Evolutionary conservation across 352 stramenopile genomes (phyloP), one percentile per base, ranked within the genome.

Genomic region (Phytopythium helicoides): DNA sequence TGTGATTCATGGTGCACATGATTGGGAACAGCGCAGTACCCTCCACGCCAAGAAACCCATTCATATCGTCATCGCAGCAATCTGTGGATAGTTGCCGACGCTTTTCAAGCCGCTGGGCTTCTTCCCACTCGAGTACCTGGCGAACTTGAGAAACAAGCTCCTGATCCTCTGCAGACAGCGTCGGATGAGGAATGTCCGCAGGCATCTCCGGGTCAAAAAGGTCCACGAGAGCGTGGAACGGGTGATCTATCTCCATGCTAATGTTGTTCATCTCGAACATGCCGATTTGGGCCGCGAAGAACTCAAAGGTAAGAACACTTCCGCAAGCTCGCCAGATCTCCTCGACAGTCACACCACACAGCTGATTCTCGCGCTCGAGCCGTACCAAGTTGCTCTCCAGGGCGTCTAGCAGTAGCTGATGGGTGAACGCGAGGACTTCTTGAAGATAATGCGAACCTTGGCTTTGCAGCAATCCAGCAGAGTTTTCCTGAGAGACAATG

Each of bases 201-300:
- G 67, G 52, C 1, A 66, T 55, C 14, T 80, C 70, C 10, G 73
- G 68, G 34, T 88, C 80, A n/a, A 91, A 54, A 18, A 91, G 79
- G 52, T 91, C 80, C 26, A 85, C 73, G 10, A 87, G 76, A 3
- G 73, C 73, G 21, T 72, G 73, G 52, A 90, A 88, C 9, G 89
- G 81, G 62, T 97, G 81, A 48, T 90, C 78, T 28, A 91, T 69
- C 60, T 97, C 82, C 62, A 99, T 76, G 42, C 92, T 92, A 34
- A 98, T 88, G 56, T 97, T 96, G 73, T 99, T 99, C 75, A 98
- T 96, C 71, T 98, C 94, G 66, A 98, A 98, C n/a, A 96, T 87
- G 22, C 95, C 96, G 38, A 99, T 86, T 47, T 97, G 73, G 26
- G 81, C 76, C 11, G 81, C 87, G 35, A 98, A 94, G 56, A 91